These are phyloP conservation scores for Gamsiella multidivaricata DNA, from an alignment of 192 early-diverging fungal genomes.

Conservation along the genomic window DNA sequence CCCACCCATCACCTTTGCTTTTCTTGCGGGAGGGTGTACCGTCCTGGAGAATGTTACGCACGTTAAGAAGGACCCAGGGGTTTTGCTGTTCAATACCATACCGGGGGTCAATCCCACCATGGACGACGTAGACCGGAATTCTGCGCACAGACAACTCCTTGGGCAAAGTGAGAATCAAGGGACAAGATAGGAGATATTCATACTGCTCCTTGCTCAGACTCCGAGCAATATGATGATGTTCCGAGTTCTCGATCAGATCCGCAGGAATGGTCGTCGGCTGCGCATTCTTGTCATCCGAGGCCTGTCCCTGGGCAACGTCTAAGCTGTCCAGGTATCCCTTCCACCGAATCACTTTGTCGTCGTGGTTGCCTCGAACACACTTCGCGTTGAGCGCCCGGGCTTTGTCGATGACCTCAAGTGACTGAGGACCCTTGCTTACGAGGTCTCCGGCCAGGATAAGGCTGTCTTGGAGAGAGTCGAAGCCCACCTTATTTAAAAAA, in stretches of 20 bases:
- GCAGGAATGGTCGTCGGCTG: conserved; percentile 1
- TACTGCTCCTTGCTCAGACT: conserved; percentile 27
- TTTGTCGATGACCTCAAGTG: conserved; percentile 63
- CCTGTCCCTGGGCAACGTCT: not conserved
- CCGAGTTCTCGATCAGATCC: conserved; percentile 32
- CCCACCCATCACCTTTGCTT: conserved; percentile 58
- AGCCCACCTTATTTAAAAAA: conserved; percentile 61
- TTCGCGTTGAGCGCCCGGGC: conserved; percentile 60
- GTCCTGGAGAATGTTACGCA: conserved; percentile 58
- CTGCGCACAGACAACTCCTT: conserved; percentile 9
- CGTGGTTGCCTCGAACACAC: conserved; percentile 81
- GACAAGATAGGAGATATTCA: conserved; percentile 40
- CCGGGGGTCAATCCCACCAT: conserved; percentile 26
- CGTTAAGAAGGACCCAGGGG: conserved; percentile 36
- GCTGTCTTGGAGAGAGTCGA: conserved; percentile 55
- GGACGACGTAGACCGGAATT: conserved; percentile 30
- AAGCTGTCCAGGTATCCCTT: conserved; percentile 60
- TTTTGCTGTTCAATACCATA: not conserved
- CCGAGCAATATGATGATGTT: conserved; percentile 28
- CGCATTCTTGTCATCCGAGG: not conserved
- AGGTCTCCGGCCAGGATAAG: conserved; percentile 77
- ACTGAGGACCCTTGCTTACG: conserved; percentile 72
- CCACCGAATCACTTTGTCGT: conserved; percentile 73
- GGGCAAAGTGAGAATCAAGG: conserved; percentile 33
- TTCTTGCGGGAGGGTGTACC: conserved; percentile 50